Percentiles rank a stretch among this genome's conserved stretches.
These are phyloP conservation scores for Tilletia setariae DNA, from an alignment of 1,284 basidiomycete genomes.

Conservation along the genomic window DNA sequence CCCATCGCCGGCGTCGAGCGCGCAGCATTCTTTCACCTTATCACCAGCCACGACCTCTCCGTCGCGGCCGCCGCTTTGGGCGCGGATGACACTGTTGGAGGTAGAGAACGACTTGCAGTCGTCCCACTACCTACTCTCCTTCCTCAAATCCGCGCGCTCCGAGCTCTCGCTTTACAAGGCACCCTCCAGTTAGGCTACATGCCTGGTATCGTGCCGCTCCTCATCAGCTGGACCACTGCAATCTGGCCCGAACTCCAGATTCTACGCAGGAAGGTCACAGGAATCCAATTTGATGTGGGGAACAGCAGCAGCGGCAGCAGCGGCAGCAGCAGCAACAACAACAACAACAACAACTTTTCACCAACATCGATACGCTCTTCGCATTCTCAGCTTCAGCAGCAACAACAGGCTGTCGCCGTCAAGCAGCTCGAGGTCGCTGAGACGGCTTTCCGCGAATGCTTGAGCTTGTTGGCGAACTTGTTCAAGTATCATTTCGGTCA, in stretches of 20 bases:
- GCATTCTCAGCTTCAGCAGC: too few relatives aligned
- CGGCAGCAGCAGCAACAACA: not conserved
- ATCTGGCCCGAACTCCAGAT: conserved; percentile 14
- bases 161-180: not conserved
- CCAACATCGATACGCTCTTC: not conserved
- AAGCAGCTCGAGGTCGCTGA: conserved; percentile 27
- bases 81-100: conserved; percentile 1
- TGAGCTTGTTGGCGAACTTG: conserved; percentile 42
- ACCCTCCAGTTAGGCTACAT: not conserved
- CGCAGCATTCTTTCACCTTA: conserved; percentile 17
- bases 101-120: not conserved
- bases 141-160: conserved; percentile 11
- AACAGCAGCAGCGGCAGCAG: not conserved
- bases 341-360: too few relatives aligned
- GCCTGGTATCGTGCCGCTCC: conserved; percentile 7
- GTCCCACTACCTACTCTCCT: not conserved
- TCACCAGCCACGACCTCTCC: conserved; percentile 14
- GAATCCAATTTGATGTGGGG: not conserved
- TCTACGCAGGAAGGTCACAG: not conserved
- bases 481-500: conserved; percentile 49
- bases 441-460: conserved; percentile 32
- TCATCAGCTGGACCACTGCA: not conserved
- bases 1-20: conserved; percentile 19
- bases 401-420: not conserved
- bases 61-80: conserved; percentile 1